Evolutionary conservation across 2,329 filamentous ascomycete genomes (phyloP).

Genomic region (Trichoderma gracile): DNA sequence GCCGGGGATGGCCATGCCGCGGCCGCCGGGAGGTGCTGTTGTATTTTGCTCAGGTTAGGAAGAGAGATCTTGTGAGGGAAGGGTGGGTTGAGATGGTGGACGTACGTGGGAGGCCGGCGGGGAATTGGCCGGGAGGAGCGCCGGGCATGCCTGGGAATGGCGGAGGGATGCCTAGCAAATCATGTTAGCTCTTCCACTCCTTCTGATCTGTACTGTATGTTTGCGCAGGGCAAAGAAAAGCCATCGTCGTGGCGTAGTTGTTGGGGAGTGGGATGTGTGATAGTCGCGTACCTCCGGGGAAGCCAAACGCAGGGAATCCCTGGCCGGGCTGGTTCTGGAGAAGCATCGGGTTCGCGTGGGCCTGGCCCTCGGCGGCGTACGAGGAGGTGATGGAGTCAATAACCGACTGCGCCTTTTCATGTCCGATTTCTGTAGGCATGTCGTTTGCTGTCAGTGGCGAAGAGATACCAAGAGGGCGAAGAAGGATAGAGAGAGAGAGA

Average conservation of each 20-base stretch:
- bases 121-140: conserved; percentile 43
- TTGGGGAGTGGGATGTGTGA: neutral
- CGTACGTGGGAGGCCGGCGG: conserved; percentile 56
- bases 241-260: neutral
- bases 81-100: conserved; percentile 27
- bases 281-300: conserved; percentile 53
- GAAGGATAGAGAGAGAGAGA: neutral
- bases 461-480: too few relatives aligned
- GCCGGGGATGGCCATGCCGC: conserved; percentile 53
- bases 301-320: conserved; percentile 56
- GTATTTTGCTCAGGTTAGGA: too few relatives aligned
- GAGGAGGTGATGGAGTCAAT: conserved; percentile 97
- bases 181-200: neutral
- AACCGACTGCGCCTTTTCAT: conserved; percentile 97
- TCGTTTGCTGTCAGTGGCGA: neutral
- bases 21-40: conserved; percentile 51
- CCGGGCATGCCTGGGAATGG: conserved; percentile 58
- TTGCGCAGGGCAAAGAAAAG: too few relatives aligned
- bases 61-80: neutral
- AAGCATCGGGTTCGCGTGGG: conserved; percentile 81
- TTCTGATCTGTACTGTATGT: neutral
- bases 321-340: conserved; percentile 63
- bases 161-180: conserved; percentile 51
- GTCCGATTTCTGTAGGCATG: conserved; percentile 74
- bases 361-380: conserved; percentile 91